phyloP scores from a whole-genome alignment of 495 filamentous ascomycete species.

The Rhizodiscina lignyota region DNA sequence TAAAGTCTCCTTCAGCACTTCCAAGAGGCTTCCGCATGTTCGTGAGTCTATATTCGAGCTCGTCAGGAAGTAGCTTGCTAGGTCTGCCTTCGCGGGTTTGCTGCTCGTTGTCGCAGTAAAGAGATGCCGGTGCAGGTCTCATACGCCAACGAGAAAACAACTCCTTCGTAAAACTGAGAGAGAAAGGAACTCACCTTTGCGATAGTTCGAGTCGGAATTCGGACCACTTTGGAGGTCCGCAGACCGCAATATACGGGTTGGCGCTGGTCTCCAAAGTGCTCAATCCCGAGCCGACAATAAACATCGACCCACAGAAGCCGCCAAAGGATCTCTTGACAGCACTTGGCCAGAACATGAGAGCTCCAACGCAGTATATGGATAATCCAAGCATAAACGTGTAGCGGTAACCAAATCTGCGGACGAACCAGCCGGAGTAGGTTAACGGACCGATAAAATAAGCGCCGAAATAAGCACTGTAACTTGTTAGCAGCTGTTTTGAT shows the following conservation, averaged over 20 bases:
- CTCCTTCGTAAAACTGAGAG: too few species aligned
- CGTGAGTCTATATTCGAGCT: too few species aligned
- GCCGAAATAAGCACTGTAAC: constrained; percentile 2
- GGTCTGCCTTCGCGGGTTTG: too few species aligned
- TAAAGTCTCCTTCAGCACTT: too few species aligned
- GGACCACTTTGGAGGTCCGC: constrained; percentile 49
- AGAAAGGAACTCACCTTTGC: too few species aligned
- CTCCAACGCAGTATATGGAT: constrained; percentile 42
- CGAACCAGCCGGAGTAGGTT: constrained; percentile 47
- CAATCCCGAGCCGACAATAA: constrained; percentile 54
- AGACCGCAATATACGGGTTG: constrained; percentile 52
- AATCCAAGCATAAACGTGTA: constrained; percentile 44
- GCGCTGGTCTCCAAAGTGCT: constrained; percentile 58
- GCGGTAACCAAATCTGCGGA: constrained; percentile 45
- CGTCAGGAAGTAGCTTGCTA: too few species aligned
- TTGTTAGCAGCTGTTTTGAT: background rate
- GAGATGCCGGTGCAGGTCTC: too few species aligned
- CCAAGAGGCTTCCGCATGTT: too few species aligned
- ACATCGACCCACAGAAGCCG: constrained; percentile 53
- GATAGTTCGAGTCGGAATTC: constrained; percentile 55
- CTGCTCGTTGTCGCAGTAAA: too few species aligned
- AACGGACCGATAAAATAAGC: constrained; percentile 50
- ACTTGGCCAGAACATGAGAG: constrained; percentile 46
- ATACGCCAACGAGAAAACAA: too few species aligned
- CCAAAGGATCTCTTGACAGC: constrained; percentile 43